Conservation (phyloP, 1,284 basidiomycete species). For the Athelia sp. region DNA sequence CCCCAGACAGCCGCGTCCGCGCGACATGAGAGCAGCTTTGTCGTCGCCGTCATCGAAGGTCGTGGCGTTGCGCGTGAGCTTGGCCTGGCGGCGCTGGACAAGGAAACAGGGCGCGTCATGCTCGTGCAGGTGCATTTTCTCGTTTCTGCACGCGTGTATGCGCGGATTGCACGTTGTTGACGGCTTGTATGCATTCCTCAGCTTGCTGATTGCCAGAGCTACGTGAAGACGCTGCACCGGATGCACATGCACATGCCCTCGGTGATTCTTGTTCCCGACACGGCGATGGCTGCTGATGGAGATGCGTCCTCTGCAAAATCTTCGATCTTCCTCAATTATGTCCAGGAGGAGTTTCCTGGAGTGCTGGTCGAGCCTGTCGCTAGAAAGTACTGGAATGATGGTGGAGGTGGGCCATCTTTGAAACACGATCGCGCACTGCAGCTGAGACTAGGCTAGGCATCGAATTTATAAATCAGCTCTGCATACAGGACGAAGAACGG, state of each 20-base stretch:
- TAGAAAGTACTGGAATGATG: slow-evolving; percentile 81
- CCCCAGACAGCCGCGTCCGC: not conserved
- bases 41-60: not conserved
- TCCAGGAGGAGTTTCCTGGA: slow-evolving; percentile 72
- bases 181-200: slow-evolving; percentile 22
- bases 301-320: slow-evolving; percentile 43
- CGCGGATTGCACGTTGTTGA: not conserved
- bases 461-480: slow-evolving; percentile 71
- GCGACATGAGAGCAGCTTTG: not conserved
- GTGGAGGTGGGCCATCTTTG: slow-evolving; percentile 45
- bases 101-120: not conserved
- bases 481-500: slow-evolving; percentile 72
- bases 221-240: slow-evolving; percentile 85
- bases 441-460: slow-evolving; percentile 49
- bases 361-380: slow-evolving; percentile 62
- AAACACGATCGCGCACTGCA: slow-evolving; percentile 1
- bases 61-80: not conserved
- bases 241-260: slow-evolving; percentile 72
- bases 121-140: not conserved
- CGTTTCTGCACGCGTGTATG: not conserved
- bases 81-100: not conserved
- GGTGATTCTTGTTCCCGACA: slow-evolving; percentile 76
- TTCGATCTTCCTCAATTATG: slow-evolving; percentile 65
- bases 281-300: slow-evolving; percentile 49
- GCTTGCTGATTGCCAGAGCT: slow-evolving; percentile 81